Conservation (phyloP, 805 yeast genomes). For the Spathaspora arborariae region DNA sequence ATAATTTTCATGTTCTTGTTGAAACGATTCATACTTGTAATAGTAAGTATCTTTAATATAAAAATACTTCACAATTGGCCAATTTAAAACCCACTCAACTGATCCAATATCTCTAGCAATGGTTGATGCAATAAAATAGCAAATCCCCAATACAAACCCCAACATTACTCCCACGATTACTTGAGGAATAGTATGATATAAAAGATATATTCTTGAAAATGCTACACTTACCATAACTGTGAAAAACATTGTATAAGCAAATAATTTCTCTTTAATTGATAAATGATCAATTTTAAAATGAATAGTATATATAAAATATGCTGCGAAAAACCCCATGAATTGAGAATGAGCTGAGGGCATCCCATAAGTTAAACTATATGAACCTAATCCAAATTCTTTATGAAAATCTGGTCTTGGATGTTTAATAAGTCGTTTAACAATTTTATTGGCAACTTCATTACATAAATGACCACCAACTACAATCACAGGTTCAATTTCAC, state of each 20-base stretch:
- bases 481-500: conserved; percentile 83
- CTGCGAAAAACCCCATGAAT: conserved; percentile 84
- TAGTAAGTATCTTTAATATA: conserved; percentile 60
- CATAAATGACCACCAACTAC: conserved; percentile 82
- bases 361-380: conserved; percentile 65
- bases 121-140: conserved; percentile 51
- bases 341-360: conserved; percentile 98
- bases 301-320: conserved; percentile 47
- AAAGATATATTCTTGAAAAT: conserved; percentile 69
- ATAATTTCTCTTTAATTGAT: conserved; percentile 17
- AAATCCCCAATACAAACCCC: conserved; percentile 58
- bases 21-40: conserved; percentile 42
- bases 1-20: conserved; percentile 41
- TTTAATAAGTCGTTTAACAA: conserved; percentile 58
- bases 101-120: conserved; percentile 65
- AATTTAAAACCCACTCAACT: conserved; percentile 57
- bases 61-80: conserved; percentile 50
- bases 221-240: conserved; percentile 44
- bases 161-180: conserved; percentile 66
- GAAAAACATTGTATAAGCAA: conserved; percentile 25
- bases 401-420: conserved; percentile 73
- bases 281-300: conserved; percentile 40
- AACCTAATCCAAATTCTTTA: conserved; percentile 40
- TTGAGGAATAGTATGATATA: conserved; percentile 73
- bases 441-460: conserved; percentile 69